Percentiles rank a stretch among this genome's conserved stretches.
Conservation (phyloP, 2,329 filamentous ascomycete genomes). For the Calonectria hawksworthii region DNA sequence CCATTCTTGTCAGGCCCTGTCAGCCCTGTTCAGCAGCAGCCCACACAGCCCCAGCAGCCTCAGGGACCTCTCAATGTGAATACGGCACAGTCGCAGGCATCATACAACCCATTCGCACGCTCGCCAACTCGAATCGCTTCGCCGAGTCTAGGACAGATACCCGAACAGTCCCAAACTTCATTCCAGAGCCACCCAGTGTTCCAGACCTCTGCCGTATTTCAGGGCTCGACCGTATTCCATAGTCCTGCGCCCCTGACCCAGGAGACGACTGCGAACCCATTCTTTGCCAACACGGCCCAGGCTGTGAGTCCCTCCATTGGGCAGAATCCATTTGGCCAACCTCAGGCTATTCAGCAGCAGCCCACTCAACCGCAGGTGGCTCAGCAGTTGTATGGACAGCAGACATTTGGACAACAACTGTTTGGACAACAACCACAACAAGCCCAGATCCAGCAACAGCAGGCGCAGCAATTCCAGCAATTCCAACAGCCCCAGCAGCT, state of each 20-base stretch:
- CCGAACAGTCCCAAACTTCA: conserved; percentile 64
- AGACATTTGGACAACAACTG: conserved; percentile 37
- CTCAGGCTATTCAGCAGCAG: conserved; percentile 34
- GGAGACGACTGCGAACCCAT: conserved; percentile 53
- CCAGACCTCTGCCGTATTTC: conserved; percentile 51
- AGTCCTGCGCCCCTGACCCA: conserved; percentile 43
- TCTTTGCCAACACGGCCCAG: conserved; percentile 50
- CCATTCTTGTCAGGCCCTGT: conserved; percentile 63
- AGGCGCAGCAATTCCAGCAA: conserved; percentile 46
- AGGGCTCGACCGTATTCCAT: conserved; percentile 50
- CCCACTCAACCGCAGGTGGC: conserved; percentile 12
- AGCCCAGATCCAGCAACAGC: conserved; percentile 33
- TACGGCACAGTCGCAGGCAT: conserved; percentile 51
- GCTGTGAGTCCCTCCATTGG: conserved; percentile 43
- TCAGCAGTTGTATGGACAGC: conserved; percentile 12
- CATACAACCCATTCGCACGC: conserved; percentile 64
- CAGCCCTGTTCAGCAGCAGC: conserved; percentile 49
- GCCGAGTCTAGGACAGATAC: conserved; percentile 65
- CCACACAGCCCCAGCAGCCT: conserved; percentile 53
- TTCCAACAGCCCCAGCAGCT: conserved; percentile 55
- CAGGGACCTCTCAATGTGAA: conserved; percentile 54
- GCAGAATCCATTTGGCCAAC: conserved; percentile 47
- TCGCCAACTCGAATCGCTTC: conserved; percentile 66
- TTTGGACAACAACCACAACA: conserved; percentile 40
- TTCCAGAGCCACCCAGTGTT: conserved; percentile 53